Evolutionary conservation across 2,329 filamentous ascomycete species (phyloP).

Genomic region (Neofusicoccum sp.): DNA sequence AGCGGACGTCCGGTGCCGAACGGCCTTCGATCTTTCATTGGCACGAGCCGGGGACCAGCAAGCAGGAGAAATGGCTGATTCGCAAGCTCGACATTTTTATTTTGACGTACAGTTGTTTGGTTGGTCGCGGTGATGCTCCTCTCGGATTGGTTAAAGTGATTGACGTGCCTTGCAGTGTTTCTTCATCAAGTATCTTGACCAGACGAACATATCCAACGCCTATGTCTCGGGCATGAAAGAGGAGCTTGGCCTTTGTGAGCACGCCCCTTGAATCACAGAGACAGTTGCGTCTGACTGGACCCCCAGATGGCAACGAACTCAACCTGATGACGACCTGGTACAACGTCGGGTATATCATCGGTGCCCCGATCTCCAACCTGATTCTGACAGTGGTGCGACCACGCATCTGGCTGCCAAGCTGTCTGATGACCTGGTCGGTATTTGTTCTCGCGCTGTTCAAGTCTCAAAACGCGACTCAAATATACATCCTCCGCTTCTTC

Average conservation of each 20-base stretch:
- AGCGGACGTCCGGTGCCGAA: not conserved
- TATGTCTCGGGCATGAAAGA: slow-evolving; percentile 32
- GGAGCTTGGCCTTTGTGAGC: slow-evolving; percentile 25
- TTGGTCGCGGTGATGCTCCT: not conserved
- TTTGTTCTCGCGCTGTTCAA: slow-evolving; percentile 11
- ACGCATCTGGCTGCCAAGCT: slow-evolving; percentile 6
- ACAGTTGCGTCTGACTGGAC: not conserved
- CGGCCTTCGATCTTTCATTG: slow-evolving; percentile 14
- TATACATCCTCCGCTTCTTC: slow-evolving; percentile 18
- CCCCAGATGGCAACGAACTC: slow-evolving; percentile 18
- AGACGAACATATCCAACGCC: slow-evolving; percentile 27
- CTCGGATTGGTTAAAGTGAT: too few species aligned
- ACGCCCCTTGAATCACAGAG: not conserved
- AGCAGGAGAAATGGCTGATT: slow-evolving; percentile 23
- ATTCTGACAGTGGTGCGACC: slow-evolving; percentile 3
- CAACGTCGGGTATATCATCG: slow-evolving; percentile 19
- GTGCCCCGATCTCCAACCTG: slow-evolving; percentile 5
- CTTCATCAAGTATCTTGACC: slow-evolving; percentile 28
- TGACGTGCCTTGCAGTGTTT: slow-evolving; percentile 8
- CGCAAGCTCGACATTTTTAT: slow-evolving; percentile 23
- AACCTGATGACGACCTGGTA: slow-evolving; percentile 19
- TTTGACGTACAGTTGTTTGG: slow-evolving; percentile 22
- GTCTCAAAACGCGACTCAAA: not conserved
- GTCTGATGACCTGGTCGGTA: slow-evolving; percentile 9
- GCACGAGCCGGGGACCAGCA: slow-evolving; percentile 20